Base-by-base conservation (phyloP, 2,329 filamentous ascomycete genomes). In the Monosporascus cannonballus region DNA sequence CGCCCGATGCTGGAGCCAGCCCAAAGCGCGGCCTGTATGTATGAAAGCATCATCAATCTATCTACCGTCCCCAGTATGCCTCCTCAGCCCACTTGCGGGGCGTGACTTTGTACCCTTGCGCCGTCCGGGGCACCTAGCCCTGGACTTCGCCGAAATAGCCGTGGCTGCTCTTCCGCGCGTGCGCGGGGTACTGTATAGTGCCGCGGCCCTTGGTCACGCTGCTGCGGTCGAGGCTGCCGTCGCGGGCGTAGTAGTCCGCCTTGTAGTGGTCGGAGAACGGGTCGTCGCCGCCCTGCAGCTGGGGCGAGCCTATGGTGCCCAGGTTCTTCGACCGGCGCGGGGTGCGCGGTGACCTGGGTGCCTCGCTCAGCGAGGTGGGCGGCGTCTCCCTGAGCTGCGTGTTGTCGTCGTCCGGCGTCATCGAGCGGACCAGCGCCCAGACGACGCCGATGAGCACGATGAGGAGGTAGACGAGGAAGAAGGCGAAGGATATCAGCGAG, bases 401-500 rank as follows among this genome's bases (percentile, higher is more conserved):
- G 38, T 41, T 42, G 45, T 53, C 51, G 27, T 51, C 49, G 14
- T 51, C 30, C 53, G 44, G 37, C 56, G 49, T 61, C 56, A 49
- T 51, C 55, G 46, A 53, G 49, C 57, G 56, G 39, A 60, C 53
- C 46, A 67, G 60, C 27, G 86, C 85, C 54, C 90, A 83, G 47
- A 83, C 70, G 51, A 93, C 70, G 48, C 90, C 94, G 47, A 89
- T 77, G 37, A 96, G 76, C 4, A 90, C 81, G 54, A 96, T 79
- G 56, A 94, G 69, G 50, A 95, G 64, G 78, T 91, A 99, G 27
- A 96, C 72, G 3, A 89, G 73, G 14, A 96, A 71, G 4, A 99
- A 73, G 49, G 78, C 82, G 0, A 80, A 77, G 2, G 92, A 89
- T 60, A 97, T 91, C 58, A 96, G 80, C 2, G 88, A 85, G 70